Conservation (phyloP, 1,284 basidiomycete species). For the Cystobasidium slooffiae region DNA sequence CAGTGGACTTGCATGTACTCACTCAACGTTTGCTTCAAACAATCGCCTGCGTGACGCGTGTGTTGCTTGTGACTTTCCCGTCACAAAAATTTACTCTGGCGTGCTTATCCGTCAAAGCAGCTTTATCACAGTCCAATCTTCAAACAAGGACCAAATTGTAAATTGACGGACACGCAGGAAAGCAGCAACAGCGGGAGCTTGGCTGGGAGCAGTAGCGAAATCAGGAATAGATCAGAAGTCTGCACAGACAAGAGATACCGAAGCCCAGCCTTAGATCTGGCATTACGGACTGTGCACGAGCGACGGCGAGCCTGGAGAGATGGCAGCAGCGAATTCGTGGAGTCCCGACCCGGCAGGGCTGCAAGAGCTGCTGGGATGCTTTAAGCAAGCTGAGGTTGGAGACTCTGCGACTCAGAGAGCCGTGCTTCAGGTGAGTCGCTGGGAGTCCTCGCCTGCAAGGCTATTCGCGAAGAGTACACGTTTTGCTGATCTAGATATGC, state of each 20-base stretch:
- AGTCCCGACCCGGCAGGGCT: conserved; percentile 74
- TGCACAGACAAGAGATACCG: no score
- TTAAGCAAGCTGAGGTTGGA: conserved; percentile 59
- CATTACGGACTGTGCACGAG: neutral
- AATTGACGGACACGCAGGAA: conserved; percentile 72
- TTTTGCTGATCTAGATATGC: conserved; percentile 5
- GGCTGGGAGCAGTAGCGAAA: neutral
- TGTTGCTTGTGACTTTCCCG: no score
- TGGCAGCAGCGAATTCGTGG: conserved; percentile 61
- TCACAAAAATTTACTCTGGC: no score
- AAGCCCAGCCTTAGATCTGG: neutral
- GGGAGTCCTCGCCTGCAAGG: neutral
- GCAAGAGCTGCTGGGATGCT: conserved; percentile 78
- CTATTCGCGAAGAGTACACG: neutral
- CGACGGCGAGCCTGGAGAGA: conserved; percentile 14
- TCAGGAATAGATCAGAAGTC: no score
- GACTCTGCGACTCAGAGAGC: conserved; percentile 58
- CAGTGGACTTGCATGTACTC: no score
- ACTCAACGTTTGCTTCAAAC: no score
- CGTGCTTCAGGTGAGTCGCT: conserved; percentile 57
- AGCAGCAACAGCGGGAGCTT: conserved; percentile 41
- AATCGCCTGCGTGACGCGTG: no score
- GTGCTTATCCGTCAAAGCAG: no score
- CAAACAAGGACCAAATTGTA: no score
- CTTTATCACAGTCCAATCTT: no score